Conservation (phyloP, 1,284 basidiomycete species). For the Austroboletus rostrupii region DNA sequence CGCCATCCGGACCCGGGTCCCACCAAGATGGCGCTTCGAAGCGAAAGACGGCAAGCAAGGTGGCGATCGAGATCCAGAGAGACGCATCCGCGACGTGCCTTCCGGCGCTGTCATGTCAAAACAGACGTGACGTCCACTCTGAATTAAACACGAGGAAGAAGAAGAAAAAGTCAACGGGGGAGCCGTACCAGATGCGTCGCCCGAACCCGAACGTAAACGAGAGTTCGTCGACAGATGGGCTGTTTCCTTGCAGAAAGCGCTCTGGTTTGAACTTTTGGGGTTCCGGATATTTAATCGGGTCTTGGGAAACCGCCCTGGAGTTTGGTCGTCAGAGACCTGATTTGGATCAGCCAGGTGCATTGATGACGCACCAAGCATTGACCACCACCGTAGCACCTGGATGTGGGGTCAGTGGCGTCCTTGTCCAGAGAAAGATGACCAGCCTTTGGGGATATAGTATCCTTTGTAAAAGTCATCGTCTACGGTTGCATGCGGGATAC, state of each 20-base stretch:
- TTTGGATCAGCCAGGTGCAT: too few relatives aligned
- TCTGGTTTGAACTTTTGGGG: conserved; percentile 42
- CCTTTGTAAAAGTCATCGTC: too few relatives aligned
- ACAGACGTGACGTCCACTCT: background rate
- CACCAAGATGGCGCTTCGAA: conserved; percentile 14
- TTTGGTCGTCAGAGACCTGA: too few relatives aligned
- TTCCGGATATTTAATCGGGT: conserved; percentile 35
- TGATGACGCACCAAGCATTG: too few relatives aligned
- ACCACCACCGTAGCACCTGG: too few relatives aligned
- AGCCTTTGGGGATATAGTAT: too few relatives aligned
- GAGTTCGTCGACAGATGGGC: conserved; percentile 33
- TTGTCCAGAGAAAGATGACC: too few relatives aligned
- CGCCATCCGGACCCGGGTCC: conserved; percentile 20
- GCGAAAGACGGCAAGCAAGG: conserved; percentile 19
- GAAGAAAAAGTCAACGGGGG: background rate
- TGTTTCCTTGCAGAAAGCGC: conserved; percentile 32
- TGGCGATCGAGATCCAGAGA: conserved; percentile 23
- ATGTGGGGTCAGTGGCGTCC: too few relatives aligned
- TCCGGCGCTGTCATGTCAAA: conserved; percentile 23
- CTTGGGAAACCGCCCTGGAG: too few relatives aligned
- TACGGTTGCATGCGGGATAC: too few relatives aligned
- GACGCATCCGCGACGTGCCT: conserved; percentile 38
- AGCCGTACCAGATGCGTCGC: too few relatives aligned
- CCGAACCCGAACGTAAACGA: conserved; percentile 41
- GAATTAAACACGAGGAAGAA: background rate